These are phyloP conservation scores for Talaromyces piceae DNA, from an alignment of 2,329 filamentous ascomycete species.

Conservation along the genomic window DNA sequence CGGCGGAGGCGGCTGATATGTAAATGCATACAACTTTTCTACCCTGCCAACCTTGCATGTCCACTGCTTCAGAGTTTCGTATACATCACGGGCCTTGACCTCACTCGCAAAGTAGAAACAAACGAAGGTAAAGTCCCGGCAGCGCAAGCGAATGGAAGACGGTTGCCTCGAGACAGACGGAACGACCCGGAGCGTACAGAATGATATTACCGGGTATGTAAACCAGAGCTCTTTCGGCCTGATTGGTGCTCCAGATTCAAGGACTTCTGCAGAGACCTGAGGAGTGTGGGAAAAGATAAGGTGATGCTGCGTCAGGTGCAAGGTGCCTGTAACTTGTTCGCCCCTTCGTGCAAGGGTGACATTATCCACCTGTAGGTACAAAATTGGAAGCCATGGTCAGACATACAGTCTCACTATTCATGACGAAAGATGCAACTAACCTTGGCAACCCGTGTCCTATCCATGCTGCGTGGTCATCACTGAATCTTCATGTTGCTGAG, in stretches of 20 bases:
- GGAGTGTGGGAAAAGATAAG: conserved; percentile 56
- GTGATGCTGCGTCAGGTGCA: conserved; percentile 57
- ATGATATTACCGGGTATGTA: conserved; percentile 83
- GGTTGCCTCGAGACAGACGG: conserved; percentile 61
- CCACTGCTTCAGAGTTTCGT: conserved; percentile 72
- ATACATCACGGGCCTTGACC: conserved; percentile 69
- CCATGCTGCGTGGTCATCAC: conserved; percentile 32
- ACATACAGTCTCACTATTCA: background rate
- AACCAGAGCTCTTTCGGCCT: conserved; percentile 75
- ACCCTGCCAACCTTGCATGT: conserved; percentile 77
- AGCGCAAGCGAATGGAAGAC: conserved; percentile 78
- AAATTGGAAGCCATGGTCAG: background rate
- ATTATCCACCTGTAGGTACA: conserved; percentile 40
- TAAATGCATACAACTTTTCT: conserved; percentile 87
- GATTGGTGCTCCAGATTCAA: conserved; percentile 33
- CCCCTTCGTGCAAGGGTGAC: conserved; percentile 53
- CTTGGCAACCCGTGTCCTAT: conserved; percentile 40
- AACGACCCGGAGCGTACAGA: conserved; percentile 69
- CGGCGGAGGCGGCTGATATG: conserved; percentile 64
- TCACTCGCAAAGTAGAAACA: conserved; percentile 80
- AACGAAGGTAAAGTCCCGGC: conserved; percentile 89
- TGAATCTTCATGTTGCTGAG: conserved; percentile 22
- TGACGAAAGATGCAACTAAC: conserved; percentile 18
- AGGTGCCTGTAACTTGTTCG: conserved; percentile 50
- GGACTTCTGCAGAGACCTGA: conserved; percentile 30